These are phyloP conservation scores for Populus euphratica DNA, from an alignment of 345 rosid species.

Conservation along the genomic window DNA sequence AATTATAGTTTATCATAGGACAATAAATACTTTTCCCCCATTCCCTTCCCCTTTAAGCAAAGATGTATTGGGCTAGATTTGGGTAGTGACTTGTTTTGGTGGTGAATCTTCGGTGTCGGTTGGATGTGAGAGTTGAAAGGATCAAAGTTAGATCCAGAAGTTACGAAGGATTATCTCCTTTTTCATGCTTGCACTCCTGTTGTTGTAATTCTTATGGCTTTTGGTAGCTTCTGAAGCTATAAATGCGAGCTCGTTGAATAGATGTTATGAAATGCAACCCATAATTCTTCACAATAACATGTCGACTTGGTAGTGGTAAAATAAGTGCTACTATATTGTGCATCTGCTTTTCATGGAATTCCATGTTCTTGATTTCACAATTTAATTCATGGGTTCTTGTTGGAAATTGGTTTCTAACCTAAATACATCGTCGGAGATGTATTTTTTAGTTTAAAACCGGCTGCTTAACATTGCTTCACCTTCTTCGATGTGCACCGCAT, in stretches of 20 bases:
- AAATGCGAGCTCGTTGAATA: not conserved
- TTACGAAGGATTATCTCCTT: too few species aligned
- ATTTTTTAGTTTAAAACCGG: not conserved
- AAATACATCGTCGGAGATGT: not conserved
- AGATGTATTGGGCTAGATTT: too few species aligned
- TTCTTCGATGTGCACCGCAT: not conserved
- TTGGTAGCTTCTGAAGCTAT: not conserved
- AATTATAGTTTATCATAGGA: too few species aligned
- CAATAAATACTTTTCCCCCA: rapidly evolving
- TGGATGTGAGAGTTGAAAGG: too few species aligned
- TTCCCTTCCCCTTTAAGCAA: not conserved
- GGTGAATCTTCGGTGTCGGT: too few species aligned
- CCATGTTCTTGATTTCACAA: not conserved
- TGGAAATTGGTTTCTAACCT: not conserved
- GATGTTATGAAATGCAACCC: not conserved
- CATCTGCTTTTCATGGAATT: not conserved
- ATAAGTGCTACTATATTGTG: not conserved
- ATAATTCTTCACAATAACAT: not conserved
- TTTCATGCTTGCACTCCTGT: too few species aligned
- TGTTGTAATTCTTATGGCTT: not conserved
- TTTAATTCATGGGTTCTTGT: not conserved
- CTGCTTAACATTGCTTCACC: not conserved
- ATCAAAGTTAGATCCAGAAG: too few species aligned
- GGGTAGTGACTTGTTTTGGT: too few species aligned
- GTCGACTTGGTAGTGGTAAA: not conserved